Evolutionary conservation across 306 rosid genomes (phyloP).

Genomic region (Cucumis melo): DNA sequence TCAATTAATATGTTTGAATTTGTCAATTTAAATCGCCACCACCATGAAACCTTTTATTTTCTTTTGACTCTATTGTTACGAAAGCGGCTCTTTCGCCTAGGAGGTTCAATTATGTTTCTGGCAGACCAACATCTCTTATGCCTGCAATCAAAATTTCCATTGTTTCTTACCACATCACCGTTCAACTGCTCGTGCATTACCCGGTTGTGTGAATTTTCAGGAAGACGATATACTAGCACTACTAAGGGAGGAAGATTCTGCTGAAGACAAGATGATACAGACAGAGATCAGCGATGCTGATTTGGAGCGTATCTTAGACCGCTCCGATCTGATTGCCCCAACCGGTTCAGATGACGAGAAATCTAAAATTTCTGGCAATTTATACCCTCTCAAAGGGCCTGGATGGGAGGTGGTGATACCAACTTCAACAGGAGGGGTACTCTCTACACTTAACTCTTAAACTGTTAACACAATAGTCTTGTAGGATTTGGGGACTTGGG

Average conservation of each 20-base stretch:
- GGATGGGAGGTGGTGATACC: constrained; percentile 98
- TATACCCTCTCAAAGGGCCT: constrained; percentile 59
- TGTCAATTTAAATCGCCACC: neutral
- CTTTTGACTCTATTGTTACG: neutral
- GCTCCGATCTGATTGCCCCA: constrained; percentile 46
- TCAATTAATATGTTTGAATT: neutral
- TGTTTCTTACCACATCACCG: neutral
- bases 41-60: neutral
- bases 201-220: neutral
- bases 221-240: constrained; percentile 50
- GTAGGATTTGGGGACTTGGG: neutral
- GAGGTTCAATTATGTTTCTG: neutral
- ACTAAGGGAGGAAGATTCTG: constrained; percentile 64
- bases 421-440: constrained; percentile 61
- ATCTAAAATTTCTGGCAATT: neutral
- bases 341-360: neutral
- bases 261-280: constrained; percentile 71
- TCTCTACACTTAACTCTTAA: constrained; percentile 69
- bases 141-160: neutral
- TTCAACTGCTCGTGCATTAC: neutral
- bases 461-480: neutral
- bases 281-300: constrained; percentile 57
- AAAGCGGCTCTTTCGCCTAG: neutral
- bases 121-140: neutral
- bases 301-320: constrained; percentile 63